phyloP scores from a whole-genome alignment of 768 basidiomycete species.

The Pleurotus sapidus region DNA sequence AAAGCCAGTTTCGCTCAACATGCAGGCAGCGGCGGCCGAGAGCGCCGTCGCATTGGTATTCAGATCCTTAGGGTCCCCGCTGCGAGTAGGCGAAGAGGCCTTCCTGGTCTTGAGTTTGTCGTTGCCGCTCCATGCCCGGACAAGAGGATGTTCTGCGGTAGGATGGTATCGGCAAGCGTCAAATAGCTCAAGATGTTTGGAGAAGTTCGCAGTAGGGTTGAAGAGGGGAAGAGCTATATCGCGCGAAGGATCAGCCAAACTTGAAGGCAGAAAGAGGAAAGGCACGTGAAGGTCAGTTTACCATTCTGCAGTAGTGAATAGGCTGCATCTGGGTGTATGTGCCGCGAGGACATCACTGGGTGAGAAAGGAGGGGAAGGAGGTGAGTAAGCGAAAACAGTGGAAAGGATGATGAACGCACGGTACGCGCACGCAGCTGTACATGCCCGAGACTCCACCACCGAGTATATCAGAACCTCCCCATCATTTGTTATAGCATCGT shows the following conservation, averaged over 20 bases:
- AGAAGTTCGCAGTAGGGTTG: slow-evolving; percentile 44
- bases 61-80: slow-evolving; percentile 4
- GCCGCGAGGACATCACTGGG: slow-evolving; percentile 45
- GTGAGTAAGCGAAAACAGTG: not conserved
- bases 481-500: slow-evolving; percentile 33
- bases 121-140: slow-evolving; percentile 30
- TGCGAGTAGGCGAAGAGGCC: not conserved
- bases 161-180: slow-evolving; percentile 38
- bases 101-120: not conserved
- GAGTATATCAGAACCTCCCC: slow-evolving; percentile 55
- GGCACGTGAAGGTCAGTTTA: slow-evolving; percentile 17
- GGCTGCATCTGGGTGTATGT: slow-evolving; percentile 36
- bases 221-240: slow-evolving; percentile 52
- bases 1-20: slow-evolving; percentile 21
- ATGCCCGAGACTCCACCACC: slow-evolving; percentile 50
- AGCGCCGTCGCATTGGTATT: slow-evolving; percentile 1
- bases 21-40: slow-evolving; percentile 11
- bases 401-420: slow-evolving; percentile 30
- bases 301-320: slow-evolving; percentile 39
- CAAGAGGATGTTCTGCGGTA: slow-evolving; percentile 33
- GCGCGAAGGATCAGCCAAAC: not conserved
- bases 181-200: slow-evolving; percentile 44
- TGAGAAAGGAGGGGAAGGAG: slow-evolving; percentile 4
- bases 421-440: slow-evolving; percentile 50
- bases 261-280: not conserved